Conservation (phyloP, 371 early-diverging fungal genomes). For the Rhizomucor pusillus region DNA sequence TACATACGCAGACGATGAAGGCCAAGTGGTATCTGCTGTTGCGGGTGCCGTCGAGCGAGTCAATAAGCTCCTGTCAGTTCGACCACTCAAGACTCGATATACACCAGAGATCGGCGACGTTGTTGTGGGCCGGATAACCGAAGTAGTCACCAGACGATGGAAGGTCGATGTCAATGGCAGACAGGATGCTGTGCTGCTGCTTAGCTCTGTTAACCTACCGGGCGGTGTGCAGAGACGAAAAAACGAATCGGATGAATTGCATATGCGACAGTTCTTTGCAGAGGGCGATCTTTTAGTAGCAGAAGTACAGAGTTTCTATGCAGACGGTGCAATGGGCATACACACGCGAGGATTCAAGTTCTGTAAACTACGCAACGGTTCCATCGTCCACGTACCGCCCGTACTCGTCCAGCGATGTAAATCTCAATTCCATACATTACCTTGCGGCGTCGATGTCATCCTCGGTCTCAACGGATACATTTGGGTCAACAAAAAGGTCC, state of each 20-base stretch:
- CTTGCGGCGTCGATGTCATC: slow-evolving; percentile 89
- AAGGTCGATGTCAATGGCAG: slow-evolving; percentile 92
- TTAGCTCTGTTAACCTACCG: slow-evolving; percentile 96
- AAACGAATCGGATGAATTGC: slow-evolving; percentile 97
- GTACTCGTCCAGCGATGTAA: slow-evolving; percentile 87
- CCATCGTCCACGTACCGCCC: slow-evolving; percentile 82
- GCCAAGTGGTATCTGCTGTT: slow-evolving; percentile 75
- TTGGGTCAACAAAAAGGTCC: slow-evolving; percentile 85
- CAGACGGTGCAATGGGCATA: slow-evolving; percentile 86
- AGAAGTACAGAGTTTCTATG: slow-evolving; percentile 92
- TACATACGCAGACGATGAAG: slow-evolving; percentile 74
- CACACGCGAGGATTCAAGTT: slow-evolving; percentile 97
- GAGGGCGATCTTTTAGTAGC: slow-evolving; percentile 97
- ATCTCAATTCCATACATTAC: slow-evolving; percentile 86
- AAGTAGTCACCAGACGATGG: slow-evolving; percentile 95
- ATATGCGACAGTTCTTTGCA: slow-evolving; percentile 95
- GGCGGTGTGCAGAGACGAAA: slow-evolving; percentile 98
- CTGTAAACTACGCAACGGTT: slow-evolving; percentile 94
- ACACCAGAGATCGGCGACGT: slow-evolving; percentile 98
- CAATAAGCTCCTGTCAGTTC: slow-evolving; percentile 95
- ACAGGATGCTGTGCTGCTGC: slow-evolving; percentile 85
- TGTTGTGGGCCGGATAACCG: slow-evolving; percentile 95
- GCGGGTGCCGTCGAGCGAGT: slow-evolving; percentile 93
- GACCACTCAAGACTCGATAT: slow-evolving; percentile 86
- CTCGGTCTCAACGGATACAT: slow-evolving; percentile 97